A percentile compares a stretch with the other conserved stretches of the same genome.
Conservation (phyloP, 129 eudicot genomes). For the Silybum marianum region DNA sequence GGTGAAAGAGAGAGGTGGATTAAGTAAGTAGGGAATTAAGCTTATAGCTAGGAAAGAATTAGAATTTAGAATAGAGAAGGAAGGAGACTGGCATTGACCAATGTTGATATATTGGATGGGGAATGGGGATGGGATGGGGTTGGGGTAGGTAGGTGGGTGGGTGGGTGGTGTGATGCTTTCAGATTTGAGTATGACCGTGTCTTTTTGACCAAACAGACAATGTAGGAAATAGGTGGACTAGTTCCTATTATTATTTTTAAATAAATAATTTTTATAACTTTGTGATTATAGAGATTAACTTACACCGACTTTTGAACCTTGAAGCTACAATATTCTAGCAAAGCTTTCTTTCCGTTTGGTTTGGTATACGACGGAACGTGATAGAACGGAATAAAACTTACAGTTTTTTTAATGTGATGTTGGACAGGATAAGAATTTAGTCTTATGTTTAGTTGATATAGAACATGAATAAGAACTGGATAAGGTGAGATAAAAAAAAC, state of each 20-base stretch:
- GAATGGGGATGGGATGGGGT: not conserved
- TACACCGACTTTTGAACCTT: not conserved
- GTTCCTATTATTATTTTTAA: not conserved
- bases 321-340: too few species aligned
- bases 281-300: not conserved
- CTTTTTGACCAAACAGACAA: not conserved
- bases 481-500: too few species aligned
- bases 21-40: not conserved
- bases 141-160: not conserved
- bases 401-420: too few species aligned
- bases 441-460: too few species aligned
- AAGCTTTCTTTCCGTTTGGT: too few species aligned
- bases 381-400: too few species aligned
- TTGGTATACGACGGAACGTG: too few species aligned
- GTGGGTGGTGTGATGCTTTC: slow-evolving; percentile 13
- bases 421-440: too few species aligned
- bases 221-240: not conserved
- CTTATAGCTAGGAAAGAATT: not conserved
- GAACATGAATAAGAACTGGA: too few species aligned
- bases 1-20: not conserved
- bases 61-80: not conserved
- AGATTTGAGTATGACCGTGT: slow-evolving; percentile 8
- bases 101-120: too few species aligned
- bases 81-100: slow-evolving; percentile 23
- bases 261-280: too few species aligned